A percentile compares a stretch with the other conserved stretches of the same genome.
Evolutionary conservation across 2,329 filamentous ascomycete species (phyloP).

Genomic region (Stenocarpella maydis): DNA sequence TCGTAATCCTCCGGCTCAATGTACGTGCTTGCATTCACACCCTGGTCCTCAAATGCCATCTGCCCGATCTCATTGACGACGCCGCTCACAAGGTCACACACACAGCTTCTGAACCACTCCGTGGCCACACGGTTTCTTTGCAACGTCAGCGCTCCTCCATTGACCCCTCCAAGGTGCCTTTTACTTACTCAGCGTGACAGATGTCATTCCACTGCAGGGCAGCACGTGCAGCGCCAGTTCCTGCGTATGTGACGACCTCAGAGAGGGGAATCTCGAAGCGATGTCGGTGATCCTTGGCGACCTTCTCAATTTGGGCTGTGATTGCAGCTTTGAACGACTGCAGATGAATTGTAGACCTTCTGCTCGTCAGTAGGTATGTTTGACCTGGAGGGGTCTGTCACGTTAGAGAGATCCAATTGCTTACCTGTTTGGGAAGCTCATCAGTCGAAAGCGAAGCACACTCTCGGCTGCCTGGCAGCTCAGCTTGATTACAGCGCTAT

Average conservation of each 20-base stretch:
- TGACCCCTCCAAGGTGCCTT: rapidly evolving
- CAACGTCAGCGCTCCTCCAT: background rate
- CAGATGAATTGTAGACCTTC: background rate
- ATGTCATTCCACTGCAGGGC: slow-evolving; percentile 21
- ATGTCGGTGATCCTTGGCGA: background rate
- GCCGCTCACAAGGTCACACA: slow-evolving; percentile 22
- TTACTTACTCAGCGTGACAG: slow-evolving; percentile 4
- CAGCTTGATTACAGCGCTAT: slow-evolving; percentile 15
- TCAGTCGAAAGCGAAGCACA: slow-evolving; percentile 15
- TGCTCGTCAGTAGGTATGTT: background rate
- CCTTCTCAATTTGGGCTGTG: background rate
- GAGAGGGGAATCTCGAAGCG: slow-evolving; percentile 9
- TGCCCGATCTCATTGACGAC: slow-evolving; percentile 8
- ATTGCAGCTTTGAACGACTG: slow-evolving; percentile 1
- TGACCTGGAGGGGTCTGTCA: too few relatives aligned
- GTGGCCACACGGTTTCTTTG: slow-evolving; percentile 16
- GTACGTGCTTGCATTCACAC: background rate
- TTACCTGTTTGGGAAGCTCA: slow-evolving; percentile 6
- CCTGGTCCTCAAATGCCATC: background rate
- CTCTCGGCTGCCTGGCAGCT: slow-evolving; percentile 17
- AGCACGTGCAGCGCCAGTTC: background rate
- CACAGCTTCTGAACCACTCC: slow-evolving; percentile 23
- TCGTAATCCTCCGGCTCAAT: slow-evolving; percentile 7
- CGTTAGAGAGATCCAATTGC: rapidly evolving
- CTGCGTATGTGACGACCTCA: background rate